Base-by-base conservation (phyloP, 164 flowering plant genomes). In the Kalanchoe fedtschenkoi region DNA sequence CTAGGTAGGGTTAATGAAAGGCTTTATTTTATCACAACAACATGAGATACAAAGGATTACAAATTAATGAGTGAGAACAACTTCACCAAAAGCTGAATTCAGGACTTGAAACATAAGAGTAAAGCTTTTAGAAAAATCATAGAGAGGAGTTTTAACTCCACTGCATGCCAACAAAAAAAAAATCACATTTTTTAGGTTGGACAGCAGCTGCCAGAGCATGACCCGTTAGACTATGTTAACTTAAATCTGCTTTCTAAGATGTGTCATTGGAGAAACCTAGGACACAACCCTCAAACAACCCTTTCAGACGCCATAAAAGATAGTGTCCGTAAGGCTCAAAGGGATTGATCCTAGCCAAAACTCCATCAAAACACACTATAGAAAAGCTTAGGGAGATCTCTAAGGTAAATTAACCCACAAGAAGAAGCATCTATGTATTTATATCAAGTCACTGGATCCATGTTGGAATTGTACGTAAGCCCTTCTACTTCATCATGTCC, bases 401-500 rank as follows among this genome's bases (percentile, higher is more conserved):
- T 44, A 44, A 44, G 4, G 4, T 6, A n/a, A 4, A 9, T n/a
- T n/a, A n/a, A n/a, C n/a, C n/a, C n/a, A n/a, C n/a, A n/a, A n/a
- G n/a, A n/a, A n/a, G n/a, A n/a, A n/a, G n/a, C n/a, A n/a, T n/a
- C n/a, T n/a, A n/a, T n/a, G n/a, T n/a, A n/a, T n/a, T n/a, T n/a
- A n/a, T n/a, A n/a, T n/a, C n/a, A n/a, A n/a, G n/a, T n/a, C n/a
- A n/a, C n/a, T n/a, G n/a, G n/a, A n/a, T n/a, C n/a, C n/a, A n/a
- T n/a, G n/a, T n/a, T n/a, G n/a, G n/a, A n/a, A n/a, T n/a, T n/a
- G n/a, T n/a, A n/a, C n/a, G n/a, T n/a, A n/a, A n/a, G n/a, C n/a
- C n/a, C n/a, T n/a, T n/a, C 55, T 47, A 47, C 29, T 47, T 22
- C 55, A 47, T 19, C 55, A 47, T 47, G 30, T 58, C 60, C 60